Evolutionary conservation across 805 yeast species (phyloP), one percentile per base, ranked within the genome.

Genomic region (Cyberlindnera mississippiensis): DNA sequence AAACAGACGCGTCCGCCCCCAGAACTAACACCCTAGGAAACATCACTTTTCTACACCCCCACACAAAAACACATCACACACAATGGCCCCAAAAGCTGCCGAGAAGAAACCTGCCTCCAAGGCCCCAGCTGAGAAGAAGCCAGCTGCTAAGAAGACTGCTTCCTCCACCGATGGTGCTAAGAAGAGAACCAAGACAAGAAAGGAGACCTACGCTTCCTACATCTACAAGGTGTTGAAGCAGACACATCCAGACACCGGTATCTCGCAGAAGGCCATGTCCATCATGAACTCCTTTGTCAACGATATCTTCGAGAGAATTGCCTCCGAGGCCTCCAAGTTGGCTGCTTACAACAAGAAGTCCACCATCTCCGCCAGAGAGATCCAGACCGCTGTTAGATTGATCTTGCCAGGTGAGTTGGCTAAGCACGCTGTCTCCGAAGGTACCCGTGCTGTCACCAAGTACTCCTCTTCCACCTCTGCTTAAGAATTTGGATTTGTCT

Each of bases 181-280:
- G 81, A 90, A 85, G 85, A 88, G 95, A 78, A 66, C 87, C 58
- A 90, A 89, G 84, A 73, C 90, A 61, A 88, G 97, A 82, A 89
- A 88, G 84, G 97, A 91, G 76, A 88, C 96, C 53, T 90, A 89
- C 78, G 87, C 96, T 54, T 88, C 96, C 49, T 91, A 90, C 75
- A 90, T 91, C 68, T 90, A 90, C 93, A 91, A 90, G 74, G 96
- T 90, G 57, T 83, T 90, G 68, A 89, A 89, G 74, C 97, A 90
- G 79, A 90, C 96, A 48, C 97, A 90, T 73, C 97, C 97, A 71
- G 97, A 90, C 71, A 90, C 98, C 50, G 97, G 97, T 87, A 90
- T 90, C 68, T 90, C 97, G 59, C 95, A 89, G 74, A 86, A 87
- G 68, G 96, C 97, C 54, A 90, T 91, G 96, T 88, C 96, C 53